Evolutionary conservation across 257 asterid genomes (phyloP), one percentile per base, ranked within the genome.

Genomic region (Coffea eugenioides): DNA sequence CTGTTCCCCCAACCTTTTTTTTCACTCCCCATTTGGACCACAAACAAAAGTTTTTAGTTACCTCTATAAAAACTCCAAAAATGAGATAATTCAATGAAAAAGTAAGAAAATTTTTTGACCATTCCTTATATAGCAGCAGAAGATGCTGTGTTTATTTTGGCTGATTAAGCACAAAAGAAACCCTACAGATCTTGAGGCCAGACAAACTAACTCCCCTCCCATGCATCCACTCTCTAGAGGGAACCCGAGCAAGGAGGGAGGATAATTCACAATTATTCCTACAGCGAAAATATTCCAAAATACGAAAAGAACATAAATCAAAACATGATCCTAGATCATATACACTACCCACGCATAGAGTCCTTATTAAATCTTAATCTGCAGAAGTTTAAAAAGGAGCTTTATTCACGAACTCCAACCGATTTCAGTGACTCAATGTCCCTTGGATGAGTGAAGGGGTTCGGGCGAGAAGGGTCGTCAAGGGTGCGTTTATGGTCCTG

Each of bases 401-500:
- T 71, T 65, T 21, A 71, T 46, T 70, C 34, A 23, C 75, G 20
- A 71, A 71, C 75, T 23, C 75, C 75, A 12, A 71, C 59, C 45
- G 75, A 76, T 76, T 62, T 59, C 16, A 57, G 79, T 12, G 79
- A 31, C 57, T 75, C 71, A n/a, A 75, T 76, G 6, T 62, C 31
- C 70, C 70, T 75, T 1, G 79, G 9, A 8, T 7, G 69, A 57
- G 70, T 75, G 57, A 20, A 75, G 70, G 79, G 79, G 20, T 75
- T 68, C 6, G 79, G 79, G 41, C 79, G 79, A 75, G 79, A 10
- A 59, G 70, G 34, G 12, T 75, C 79, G 5, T 6, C 76, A 49
- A 72, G 62, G 21, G 23, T 5, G 1, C 41, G 70, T 46, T 75
- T 76, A 15, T 43, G n/a, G 49, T 73, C 82, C 64, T 79, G 82